Base-by-base conservation (phyloP, 129 eudicot genomes). In the Artemisia tridentata region DNA sequence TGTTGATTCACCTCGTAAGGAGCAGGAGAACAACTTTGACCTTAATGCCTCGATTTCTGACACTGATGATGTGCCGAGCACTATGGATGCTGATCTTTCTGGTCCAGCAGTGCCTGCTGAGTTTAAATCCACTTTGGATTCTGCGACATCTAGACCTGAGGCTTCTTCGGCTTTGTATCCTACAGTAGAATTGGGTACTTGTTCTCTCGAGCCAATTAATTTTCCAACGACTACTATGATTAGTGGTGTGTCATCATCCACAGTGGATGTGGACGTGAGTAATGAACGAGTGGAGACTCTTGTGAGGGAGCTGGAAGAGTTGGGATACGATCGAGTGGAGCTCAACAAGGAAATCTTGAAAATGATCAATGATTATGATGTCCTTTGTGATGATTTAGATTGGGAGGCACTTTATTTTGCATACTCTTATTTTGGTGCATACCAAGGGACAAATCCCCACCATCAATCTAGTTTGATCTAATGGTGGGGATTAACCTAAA, bases 291-390 rank as follows among this genome's bases (percentile, higher is more conserved):
- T 84, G 84, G 72, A 69, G 67, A 52, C 63, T 14, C 83, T 84
- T 11, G 69, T 86, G 10, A 78, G 41, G 75, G 90, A 84, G 60
- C 88, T 89, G 3, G 86, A 80, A 64, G 82, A 67, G 15, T 84
- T 89, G 96, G 96, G 96, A 19, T 89, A 84, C 66, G 74, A 67
- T 54, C 82, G 82, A 56, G 74, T 74, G 45, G 93, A 80, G 38
- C 43, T 84, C 72, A 89, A 86, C 85, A 86, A 84, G 72, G 74
- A 71, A 45, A 47, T 84, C 8, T 75, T 86, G 60, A 84, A 84
- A 78, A 75, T 34, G 78, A 84, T 21, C 23, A 21, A 84, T 15
- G 79, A 76, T 29, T 86, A 86, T n/a, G 91, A 84, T 71, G 88
- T 73, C 7, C 86, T 86, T 19, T 84, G 88, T 80, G 89, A 81